Base-by-base conservation (phyloP, 108 stramenopile genomes). In the Conticribra guillardii region DNA sequence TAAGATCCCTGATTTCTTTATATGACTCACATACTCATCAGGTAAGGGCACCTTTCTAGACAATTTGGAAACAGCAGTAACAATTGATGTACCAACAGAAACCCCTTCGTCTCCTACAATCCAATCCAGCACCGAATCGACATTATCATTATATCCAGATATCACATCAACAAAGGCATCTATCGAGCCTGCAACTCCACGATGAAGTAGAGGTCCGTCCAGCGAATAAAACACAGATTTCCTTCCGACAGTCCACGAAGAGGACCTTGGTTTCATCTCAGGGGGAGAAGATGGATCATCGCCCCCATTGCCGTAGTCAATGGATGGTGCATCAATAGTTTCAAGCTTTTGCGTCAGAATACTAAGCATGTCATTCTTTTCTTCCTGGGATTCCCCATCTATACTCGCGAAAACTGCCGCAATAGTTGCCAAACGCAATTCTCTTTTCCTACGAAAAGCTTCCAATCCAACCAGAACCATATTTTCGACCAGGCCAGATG, bases 61-160 rank as follows among this genome's bases (percentile, higher is more conserved):
- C 0, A 44, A 0, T 9, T 41, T 44, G 17, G 58, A 21, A 45
- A 61, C 17, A n/a, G 32, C 27, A 54, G 53, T 50, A 2, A 53
- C 26, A 0, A 52, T 5, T n/a, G 58, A 50, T 30, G 58, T 50
- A 1, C 70, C 70, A 24, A 71, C 18, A 7, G 70, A 59, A 27
- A 50, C 58, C 23, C 60, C 46, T 17, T 34, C 24, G 7, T 61
- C 50, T 26, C 60, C 60, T 18, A 71, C 45, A 44, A 71, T 61
- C 29, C 60, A 71, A 61, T 71, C 70, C 21, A 71, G 27, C 32
- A 60, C 26, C 48, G 60, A 49, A 61, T 71, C 70, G 2, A 71
- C 18, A 47, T 76, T 46, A 41, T 68, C 76, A 54, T 77, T 70
- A 57, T 77, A 77, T 45, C 76, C 76, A 24, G 67, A 69, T 27